Evolutionary conservation across 2,329 filamentous ascomycete species (phyloP).

Genomic region (Leptodontidium sp.): DNA sequence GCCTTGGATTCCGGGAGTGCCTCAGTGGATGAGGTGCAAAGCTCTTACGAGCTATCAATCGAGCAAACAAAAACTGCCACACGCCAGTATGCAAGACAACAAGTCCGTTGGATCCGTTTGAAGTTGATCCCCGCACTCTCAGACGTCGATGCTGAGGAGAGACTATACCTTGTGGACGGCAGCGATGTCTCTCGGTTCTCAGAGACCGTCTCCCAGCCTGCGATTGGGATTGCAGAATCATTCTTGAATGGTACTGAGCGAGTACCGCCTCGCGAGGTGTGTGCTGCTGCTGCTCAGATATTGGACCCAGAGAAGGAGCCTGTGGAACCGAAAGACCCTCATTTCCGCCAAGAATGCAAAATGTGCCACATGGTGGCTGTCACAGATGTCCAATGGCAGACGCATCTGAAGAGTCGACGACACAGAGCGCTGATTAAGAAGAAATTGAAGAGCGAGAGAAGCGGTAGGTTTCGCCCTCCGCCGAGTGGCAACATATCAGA

Average conservation of each 20-base stretch:
- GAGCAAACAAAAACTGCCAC: slow-evolving; percentile 85
- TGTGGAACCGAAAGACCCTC: slow-evolving; percentile 53
- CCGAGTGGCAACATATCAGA: slow-evolving; percentile 17
- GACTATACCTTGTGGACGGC: slow-evolving; percentile 83
- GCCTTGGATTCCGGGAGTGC: slow-evolving; percentile 50
- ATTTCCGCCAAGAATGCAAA: slow-evolving; percentile 70
- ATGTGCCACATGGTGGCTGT: slow-evolving; percentile 72
- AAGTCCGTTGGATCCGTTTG: slow-evolving; percentile 85
- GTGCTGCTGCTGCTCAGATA: slow-evolving; percentile 61
- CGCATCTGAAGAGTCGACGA: slow-evolving; percentile 54
- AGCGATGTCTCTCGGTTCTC: slow-evolving; percentile 71
- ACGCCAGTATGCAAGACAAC: slow-evolving; percentile 84
- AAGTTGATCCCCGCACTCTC: slow-evolving; percentile 78
- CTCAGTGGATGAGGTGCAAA: slow-evolving; percentile 55
- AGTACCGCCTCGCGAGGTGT: slow-evolving; percentile 61
- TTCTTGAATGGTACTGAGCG: slow-evolving; percentile 67
- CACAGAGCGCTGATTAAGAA: slow-evolving; percentile 49
- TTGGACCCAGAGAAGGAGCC: slow-evolving; percentile 62
- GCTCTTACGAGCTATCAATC: slow-evolving; percentile 66
- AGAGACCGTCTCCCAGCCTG: slow-evolving; percentile 70
- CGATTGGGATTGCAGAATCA: slow-evolving; percentile 63
- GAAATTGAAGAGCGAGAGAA: slow-evolving; percentile 33
- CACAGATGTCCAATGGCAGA: slow-evolving; percentile 61
- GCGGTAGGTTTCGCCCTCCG: slow-evolving; percentile 31
- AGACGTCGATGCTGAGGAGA: slow-evolving; percentile 59